Evolutionary conservation across 495 filamentous ascomycete genomes (phyloP).

Genomic region (Cladorrhinum samala): DNA sequence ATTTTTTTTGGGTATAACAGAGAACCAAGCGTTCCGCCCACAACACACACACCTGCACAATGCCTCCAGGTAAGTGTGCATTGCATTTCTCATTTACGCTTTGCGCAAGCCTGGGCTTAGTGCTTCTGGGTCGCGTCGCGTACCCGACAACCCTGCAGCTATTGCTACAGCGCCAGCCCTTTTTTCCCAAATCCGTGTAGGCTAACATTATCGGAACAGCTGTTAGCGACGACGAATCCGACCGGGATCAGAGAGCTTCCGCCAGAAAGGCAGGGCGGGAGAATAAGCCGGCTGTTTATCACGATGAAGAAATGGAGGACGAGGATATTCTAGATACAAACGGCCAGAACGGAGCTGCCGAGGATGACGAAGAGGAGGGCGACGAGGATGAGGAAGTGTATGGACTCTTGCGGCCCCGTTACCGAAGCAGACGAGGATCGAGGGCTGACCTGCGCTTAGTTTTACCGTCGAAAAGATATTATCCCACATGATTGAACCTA

Average conservation of each 20-base stretch:
- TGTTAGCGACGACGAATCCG: conserved; percentile 30
- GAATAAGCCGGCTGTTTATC: conserved; percentile 16
- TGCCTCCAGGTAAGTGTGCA: conserved; percentile 20
- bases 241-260: neutral
- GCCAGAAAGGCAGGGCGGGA: conserved; percentile 18
- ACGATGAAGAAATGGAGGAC: conserved; percentile 21
- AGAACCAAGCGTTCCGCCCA: neutral
- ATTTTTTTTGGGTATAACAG: too few species aligned
- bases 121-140: neutral
- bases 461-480: conserved; percentile 55
- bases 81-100: neutral
- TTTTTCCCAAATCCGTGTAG: neutral
- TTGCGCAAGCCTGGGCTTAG: neutral
- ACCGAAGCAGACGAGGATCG: too few species aligned
- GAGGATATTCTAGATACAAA: conserved; percentile 23
- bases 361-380: conserved; percentile 33
- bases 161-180: neutral
- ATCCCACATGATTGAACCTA: conserved; percentile 42
- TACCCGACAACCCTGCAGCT: neutral
- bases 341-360: conserved; percentile 29
- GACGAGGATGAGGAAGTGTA: conserved; percentile 41
- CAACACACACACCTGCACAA: conserved; percentile 1
- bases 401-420: too few species aligned
- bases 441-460: conserved; percentile 21
- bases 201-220: conserved; percentile 19